Conservation (phyloP, 1,284 basidiomycete genomes). For the Ganoderma sinense region DNA sequence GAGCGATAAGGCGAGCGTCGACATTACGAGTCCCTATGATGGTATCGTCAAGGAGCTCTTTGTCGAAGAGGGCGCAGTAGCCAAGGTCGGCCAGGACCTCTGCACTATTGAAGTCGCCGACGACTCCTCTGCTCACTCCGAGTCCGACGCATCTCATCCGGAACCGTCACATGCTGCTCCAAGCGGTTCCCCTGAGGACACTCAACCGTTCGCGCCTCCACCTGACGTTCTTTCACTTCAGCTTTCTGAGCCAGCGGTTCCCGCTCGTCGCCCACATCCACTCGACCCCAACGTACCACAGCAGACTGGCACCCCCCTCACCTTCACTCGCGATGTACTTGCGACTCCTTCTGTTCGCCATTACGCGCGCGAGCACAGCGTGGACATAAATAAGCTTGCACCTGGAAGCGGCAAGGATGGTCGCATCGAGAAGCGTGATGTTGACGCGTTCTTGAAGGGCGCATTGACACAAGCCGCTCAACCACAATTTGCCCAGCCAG, state of each 20-base stretch:
- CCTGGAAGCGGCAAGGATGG: slow-evolving; percentile 82
- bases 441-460: slow-evolving; percentile 63
- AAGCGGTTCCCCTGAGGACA: slow-evolving; percentile 23
- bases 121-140: slow-evolving; percentile 39
- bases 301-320: slow-evolving; percentile 20
- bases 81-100: slow-evolving; percentile 86
- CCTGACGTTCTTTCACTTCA: not conserved
- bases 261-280: slow-evolving; percentile 58
- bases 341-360: slow-evolving; percentile 85
- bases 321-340: slow-evolving; percentile 50
- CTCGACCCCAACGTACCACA: slow-evolving; percentile 65
- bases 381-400: slow-evolving; percentile 65
- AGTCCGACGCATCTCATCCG: slow-evolving; percentile 17
- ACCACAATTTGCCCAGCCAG: slow-evolving; percentile 6
- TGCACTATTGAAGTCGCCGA: slow-evolving; percentile 87
- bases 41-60: slow-evolving; percentile 80
- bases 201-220: slow-evolving; percentile 13
- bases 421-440: slow-evolving; percentile 79
- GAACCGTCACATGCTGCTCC: slow-evolving; percentile 12
- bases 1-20: slow-evolving; percentile 94
- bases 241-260: not conserved
- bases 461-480: slow-evolving; percentile 6
- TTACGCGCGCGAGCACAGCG: slow-evolving; percentile 71
- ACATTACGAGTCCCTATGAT: slow-evolving; percentile 91
- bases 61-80: slow-evolving; percentile 84